phyloP scores from a whole-genome alignment of 805 yeast species.

The Monosporozyma servazzii region DNA sequence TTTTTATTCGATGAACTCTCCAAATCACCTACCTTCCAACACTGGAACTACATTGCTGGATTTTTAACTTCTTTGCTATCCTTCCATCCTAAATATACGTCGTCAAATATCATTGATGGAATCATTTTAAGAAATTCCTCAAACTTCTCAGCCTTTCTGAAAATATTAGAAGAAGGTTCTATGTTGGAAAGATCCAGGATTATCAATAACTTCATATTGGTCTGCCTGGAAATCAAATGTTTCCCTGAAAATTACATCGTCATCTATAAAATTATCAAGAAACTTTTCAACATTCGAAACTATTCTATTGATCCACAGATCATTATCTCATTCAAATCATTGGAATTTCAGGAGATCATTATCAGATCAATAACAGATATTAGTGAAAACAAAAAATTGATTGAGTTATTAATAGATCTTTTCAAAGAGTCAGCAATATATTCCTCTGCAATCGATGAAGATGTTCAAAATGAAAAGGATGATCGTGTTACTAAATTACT shows the following conservation, averaged over 20 bases:
- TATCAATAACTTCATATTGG: constrained; percentile 11
- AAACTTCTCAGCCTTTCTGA: constrained; percentile 7
- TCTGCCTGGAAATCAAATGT: constrained; percentile 12
- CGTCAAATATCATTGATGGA: constrained; percentile 12
- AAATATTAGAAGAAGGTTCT: constrained; percentile 8
- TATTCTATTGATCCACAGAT: constrained; percentile 6
- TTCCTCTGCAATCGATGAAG: constrained; percentile 1
- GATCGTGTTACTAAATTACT: constrained; percentile 20
- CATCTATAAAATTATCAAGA: constrained; percentile 8
- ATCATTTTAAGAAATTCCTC: constrained; percentile 10
- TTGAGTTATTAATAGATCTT: neutral
- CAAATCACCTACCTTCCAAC: neutral
- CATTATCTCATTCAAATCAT: constrained; percentile 11
- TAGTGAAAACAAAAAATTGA: constrained; percentile 2
- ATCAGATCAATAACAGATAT: constrained; percentile 11
- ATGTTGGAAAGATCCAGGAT: constrained; percentile 13
- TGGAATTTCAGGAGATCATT: constrained; percentile 11
- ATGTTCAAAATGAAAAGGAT: constrained; percentile 2
- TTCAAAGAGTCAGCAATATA: neutral
- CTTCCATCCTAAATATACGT: constrained; percentile 13
- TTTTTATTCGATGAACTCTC: constrained; percentile 5
- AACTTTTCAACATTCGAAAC: constrained; percentile 6
- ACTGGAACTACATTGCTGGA: constrained; percentile 6
- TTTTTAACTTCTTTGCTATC: constrained; percentile 11
- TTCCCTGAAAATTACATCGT: constrained; percentile 5